These are phyloP conservation scores for Penicillium italicum DNA, from an alignment of 2,329 filamentous ascomycete genomes.

Conservation along the genomic window DNA sequence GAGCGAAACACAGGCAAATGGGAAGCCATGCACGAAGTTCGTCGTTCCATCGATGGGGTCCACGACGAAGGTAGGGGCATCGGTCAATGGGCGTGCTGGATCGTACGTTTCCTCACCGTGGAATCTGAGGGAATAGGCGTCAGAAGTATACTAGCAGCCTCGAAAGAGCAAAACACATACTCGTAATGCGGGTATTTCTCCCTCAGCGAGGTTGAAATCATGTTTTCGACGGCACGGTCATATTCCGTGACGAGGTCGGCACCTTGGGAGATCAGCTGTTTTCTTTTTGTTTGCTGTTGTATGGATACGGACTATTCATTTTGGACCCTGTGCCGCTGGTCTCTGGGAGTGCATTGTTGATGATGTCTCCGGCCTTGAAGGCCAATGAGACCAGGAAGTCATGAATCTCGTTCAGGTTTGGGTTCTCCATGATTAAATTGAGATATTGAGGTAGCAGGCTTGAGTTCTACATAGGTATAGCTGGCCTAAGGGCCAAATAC, in stretches of 20 bases:
- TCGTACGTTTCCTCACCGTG: conserved; percentile 61
- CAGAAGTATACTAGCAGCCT: background rate
- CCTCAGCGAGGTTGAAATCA: conserved; percentile 52
- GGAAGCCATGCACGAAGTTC: conserved; percentile 62
- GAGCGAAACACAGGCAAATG: conserved; percentile 57
- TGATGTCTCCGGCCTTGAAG: conserved; percentile 42
- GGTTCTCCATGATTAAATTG: conserved; percentile 8
- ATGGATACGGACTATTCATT: conserved; percentile 42
- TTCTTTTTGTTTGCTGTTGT: background rate
- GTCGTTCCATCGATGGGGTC: conserved; percentile 65
- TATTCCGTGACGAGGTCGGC: conserved; percentile 63
- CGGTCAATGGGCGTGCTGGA: conserved; percentile 50
- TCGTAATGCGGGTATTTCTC: conserved; percentile 53
- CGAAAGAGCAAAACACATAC: conserved; percentile 31
- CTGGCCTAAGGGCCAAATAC: background rate
- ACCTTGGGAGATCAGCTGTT: conserved; percentile 33
- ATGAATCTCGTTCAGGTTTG: conserved; percentile 42
- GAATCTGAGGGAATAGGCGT: conserved; percentile 37
- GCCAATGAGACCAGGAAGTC: conserved; percentile 42
- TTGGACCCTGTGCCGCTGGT: conserved; percentile 41
- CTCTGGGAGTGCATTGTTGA: conserved; percentile 42
- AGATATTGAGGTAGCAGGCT: background rate
- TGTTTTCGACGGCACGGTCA: conserved; percentile 58
- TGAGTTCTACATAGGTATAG: background rate
- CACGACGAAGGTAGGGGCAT: conserved; percentile 57